Base-by-base conservation (phyloP, 306 rosid genomes). In the Prunus mume region DNA sequence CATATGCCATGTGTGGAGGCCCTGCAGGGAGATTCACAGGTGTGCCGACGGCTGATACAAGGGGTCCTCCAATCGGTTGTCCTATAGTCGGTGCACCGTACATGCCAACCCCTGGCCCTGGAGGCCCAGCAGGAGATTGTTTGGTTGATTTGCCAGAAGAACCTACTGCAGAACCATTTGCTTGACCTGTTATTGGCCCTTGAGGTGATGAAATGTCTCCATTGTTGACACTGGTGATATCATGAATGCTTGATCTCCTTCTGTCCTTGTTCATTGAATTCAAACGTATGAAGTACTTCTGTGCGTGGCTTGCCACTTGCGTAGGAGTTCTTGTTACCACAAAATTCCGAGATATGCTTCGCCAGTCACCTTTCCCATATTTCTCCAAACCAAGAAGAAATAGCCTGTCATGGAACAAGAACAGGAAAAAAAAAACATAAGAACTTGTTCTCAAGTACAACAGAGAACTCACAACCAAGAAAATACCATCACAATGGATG, bases 301-400 rank as follows among this genome's bases (percentile, higher is more conserved):
- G 98, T 25, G 98, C 97, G 54, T 94, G 98, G 82, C 97, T 94
- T 65, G 98, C 98, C 74, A 94, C 98, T 84, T 94, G 98, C 1
- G 98, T 94, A 3, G 98, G 98, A 9, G 97, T 94, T 84, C 98
- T 87, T 7, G 98, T 90, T 64, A 94, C 97, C 43, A 94, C 98
- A 79, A 87, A 94, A 85, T 94, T 92, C 50, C 98, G 87, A 4
- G 98, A 94, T 86, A 94, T 94, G 49, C 98, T 94, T 76, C 97
- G 91, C 98, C 98, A 94, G 74, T 94, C 98, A 11, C 98, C 98
- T 89, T 94, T 94, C 30, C 98, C 98, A 65, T 92, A 94, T 76
- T 94, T 94, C 19, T 92, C 96, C 86, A 94, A 86, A 38, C 98
- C 98, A 74, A 90, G 96, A 68, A 94, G 96, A 87, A 94, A 94